Evolutionary conservation across 768 basidiomycete species (phyloP).

Genomic region (Amanita inopinata): DNA sequence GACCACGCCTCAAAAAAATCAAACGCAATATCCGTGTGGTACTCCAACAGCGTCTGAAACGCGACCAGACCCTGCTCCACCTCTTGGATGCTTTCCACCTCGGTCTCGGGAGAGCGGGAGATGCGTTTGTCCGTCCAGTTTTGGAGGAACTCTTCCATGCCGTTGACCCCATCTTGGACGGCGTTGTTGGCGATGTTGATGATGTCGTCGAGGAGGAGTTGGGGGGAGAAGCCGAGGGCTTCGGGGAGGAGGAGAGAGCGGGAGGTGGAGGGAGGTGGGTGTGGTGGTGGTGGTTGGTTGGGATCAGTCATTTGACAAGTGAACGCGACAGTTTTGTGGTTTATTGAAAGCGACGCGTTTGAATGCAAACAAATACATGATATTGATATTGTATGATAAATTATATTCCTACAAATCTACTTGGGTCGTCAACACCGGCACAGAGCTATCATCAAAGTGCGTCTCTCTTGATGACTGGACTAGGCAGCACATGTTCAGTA

Average conservation of each 20-base stretch:
- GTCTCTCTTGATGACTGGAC: no score
- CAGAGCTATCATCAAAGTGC: no score
- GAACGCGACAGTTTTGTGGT: no score
- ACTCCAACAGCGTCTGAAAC: slow-evolving; percentile 82
- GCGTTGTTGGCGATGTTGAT: slow-evolving; percentile 77
- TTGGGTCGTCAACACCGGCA: no score
- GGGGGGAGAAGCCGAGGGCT: slow-evolving; percentile 76
- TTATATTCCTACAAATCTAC: no score
- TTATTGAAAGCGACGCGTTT: no score
- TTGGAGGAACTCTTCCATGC: slow-evolving; percentile 67
- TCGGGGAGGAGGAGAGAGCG: slow-evolving; percentile 54
- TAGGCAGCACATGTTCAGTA: no score
- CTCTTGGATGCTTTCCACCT: slow-evolving; percentile 54
- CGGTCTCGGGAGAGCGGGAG: slow-evolving; percentile 18
- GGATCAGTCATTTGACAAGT: neutral
- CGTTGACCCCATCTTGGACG: slow-evolving; percentile 68
- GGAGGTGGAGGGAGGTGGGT: neutral
- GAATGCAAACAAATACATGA: no score
- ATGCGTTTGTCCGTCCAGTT: slow-evolving; percentile 56
- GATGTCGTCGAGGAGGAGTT: slow-evolving; percentile 78
- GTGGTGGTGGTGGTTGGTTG: no score
- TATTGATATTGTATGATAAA: no score
- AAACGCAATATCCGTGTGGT: slow-evolving; percentile 83
- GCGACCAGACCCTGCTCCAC: slow-evolving; percentile 74
- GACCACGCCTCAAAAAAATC: slow-evolving; percentile 91